Conservation (phyloP, 495 filamentous ascomycete genomes). For the Tuber microsphaerosporum region DNA sequence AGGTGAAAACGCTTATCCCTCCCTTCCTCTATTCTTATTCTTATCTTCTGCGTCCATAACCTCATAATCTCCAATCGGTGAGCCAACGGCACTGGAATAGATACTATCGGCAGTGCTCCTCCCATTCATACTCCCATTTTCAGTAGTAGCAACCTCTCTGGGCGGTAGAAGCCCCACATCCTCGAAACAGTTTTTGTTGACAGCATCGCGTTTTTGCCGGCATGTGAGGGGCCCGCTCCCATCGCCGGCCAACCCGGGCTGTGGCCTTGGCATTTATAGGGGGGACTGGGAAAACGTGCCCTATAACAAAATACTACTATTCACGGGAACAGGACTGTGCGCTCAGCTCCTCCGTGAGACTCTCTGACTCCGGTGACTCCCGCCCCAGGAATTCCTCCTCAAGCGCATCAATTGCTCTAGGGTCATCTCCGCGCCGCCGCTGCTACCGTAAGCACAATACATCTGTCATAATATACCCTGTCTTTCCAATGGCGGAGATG, state of each 20-base stretch:
- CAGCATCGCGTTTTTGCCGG: conserved; percentile 35
- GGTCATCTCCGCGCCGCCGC: conserved; percentile 5
- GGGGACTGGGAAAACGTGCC: neutral
- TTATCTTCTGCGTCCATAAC: conserved; percentile 7
- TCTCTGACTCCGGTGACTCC: conserved; percentile 34
- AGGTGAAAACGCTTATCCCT: conserved; percentile 1
- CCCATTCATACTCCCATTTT: neutral
- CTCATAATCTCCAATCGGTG: conserved; percentile 17
- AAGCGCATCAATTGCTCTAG: conserved; percentile 21
- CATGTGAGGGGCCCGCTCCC: conserved; percentile 24
- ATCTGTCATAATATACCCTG: no score
- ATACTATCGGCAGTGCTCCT: conserved; percentile 24
- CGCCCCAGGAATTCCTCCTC: conserved; percentile 34
- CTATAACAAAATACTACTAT: conserved; percentile 4
- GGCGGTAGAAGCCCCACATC: conserved; percentile 19
- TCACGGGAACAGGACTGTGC: conserved; percentile 21
- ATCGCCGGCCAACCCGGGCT: conserved; percentile 13
- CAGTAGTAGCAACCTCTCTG: neutral
- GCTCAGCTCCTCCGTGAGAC: conserved; percentile 20
- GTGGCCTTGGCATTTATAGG: conserved; percentile 1
- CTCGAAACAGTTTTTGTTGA: conserved; percentile 38
- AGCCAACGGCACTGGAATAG: conserved; percentile 30
- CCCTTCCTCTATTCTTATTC: neutral
- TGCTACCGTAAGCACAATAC: no score
- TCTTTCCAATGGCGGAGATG: no score